Evolutionary conservation across 2,329 filamentous ascomycete species (phyloP), one percentile per base, ranked within the genome.

Genomic region (Talaromyces sp.): DNA sequence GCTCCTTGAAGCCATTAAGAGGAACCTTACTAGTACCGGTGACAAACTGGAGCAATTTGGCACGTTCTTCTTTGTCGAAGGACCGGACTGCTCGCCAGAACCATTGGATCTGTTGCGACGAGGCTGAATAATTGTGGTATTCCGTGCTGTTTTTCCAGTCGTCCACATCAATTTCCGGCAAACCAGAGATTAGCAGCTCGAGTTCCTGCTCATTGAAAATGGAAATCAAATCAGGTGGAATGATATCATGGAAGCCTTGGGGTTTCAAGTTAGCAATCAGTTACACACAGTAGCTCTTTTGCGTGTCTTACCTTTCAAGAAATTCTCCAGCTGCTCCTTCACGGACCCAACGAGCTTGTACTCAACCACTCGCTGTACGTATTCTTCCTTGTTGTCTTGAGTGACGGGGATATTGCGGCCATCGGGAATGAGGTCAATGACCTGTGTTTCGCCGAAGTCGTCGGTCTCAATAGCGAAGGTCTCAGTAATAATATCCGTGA

Each of bases 81-180:
- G 93, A 96, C 69, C 95, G 88, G 51, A 99, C 87, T 28, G 95
- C 95, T 71, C 96, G 89, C 95, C 95, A 99, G 86, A 99, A 99
- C 95, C 95, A 99, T 75, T 98, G 93, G 63, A 99, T 96, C 74
- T 99, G 96, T 52, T 92, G 91, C 3, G 95, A 97, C 0, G 93
- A 93, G 33, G 91, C 89, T 4, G 87, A 92, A 80, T 99, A 99
- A 77, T 98, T 98, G 78, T 98, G 93, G 70, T 99, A 98, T 73
- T 99, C 96, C 2, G 93, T 96, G 77, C 97, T 96, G 78, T 91
- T 92, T 85, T 96, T 97, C 95, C 95, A 99, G 78, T 99, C 95
- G 71, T 99, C 95, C 47, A 98, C 87, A 69, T 99, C 93, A 68
- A 99, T 97, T 72, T 99, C 95, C 1, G 95, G 95, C 57, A 99